phyloP scores from a whole-genome alignment of 2,329 filamentous ascomycete genomes.

The Hymenoscyphus occultus region DNA sequence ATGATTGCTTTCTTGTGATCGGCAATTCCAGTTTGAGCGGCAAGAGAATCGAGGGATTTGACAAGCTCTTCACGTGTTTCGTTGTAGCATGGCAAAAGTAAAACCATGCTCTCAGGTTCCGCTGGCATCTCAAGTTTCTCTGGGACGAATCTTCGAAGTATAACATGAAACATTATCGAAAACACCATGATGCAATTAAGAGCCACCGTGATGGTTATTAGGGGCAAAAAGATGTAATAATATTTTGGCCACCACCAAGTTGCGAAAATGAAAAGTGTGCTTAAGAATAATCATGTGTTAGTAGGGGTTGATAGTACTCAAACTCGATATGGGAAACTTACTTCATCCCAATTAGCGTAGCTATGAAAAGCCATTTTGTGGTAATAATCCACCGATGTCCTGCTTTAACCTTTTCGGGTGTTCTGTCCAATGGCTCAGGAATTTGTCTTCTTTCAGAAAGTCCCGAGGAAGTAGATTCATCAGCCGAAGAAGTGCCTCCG shows the following conservation, averaged over 20 bases:
- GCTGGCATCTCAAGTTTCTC: slow-evolving; percentile 35
- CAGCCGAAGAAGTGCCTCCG: not conserved
- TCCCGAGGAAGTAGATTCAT: not conserved
- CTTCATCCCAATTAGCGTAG: not conserved
- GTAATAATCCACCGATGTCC: not conserved
- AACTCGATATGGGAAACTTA: not conserved
- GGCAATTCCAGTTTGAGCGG: slow-evolving; percentile 43
- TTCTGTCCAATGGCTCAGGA: not conserved
- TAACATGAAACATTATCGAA: slow-evolving; percentile 42
- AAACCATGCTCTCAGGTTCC: slow-evolving; percentile 43
- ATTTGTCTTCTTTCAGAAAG: slow-evolving; percentile 2
- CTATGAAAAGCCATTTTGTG: not conserved
- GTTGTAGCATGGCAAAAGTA: slow-evolving; percentile 50
- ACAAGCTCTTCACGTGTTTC: slow-evolving; percentile 45
- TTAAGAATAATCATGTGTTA: not conserved
- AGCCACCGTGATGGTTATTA: slow-evolving; percentile 39
- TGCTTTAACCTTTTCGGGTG: not conserved
- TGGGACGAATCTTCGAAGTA: slow-evolving; percentile 7
- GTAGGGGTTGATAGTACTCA: not conserved
- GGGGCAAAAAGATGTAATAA: slow-evolving; percentile 43
- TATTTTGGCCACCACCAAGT: slow-evolving; percentile 29
- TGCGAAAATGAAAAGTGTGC: slow-evolving; percentile 15
- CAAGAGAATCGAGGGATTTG: slow-evolving; percentile 46
- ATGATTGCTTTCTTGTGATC: slow-evolving; percentile 44
- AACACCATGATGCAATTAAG: slow-evolving; percentile 46